Evolutionary conservation across 2,329 filamentous ascomycete species (phyloP), one percentile per base, ranked within the genome.

Genomic region (Amesomyces nigricolor): DNA sequence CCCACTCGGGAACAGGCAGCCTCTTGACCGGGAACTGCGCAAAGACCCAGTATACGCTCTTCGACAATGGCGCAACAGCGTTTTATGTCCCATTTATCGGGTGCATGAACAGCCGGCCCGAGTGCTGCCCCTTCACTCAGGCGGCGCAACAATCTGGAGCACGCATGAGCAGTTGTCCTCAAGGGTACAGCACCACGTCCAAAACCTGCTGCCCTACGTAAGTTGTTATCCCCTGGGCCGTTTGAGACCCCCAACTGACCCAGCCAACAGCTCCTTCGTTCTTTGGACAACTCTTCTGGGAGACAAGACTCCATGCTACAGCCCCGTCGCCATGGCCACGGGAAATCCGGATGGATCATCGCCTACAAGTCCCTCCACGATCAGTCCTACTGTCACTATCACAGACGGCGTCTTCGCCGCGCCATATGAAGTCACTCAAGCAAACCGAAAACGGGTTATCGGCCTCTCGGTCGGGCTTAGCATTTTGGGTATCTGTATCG

Each of bases 141-240:
- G 47, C 59, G 11, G 10, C 30, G 2, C 32, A 59, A 19, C 16
- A 47, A 5, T 47, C 47, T 17, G 55, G 58, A 39, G 56, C 57
- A 3, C 29, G 35, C 9, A 11, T 59, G 40, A 53, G 50, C 2
- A 51, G 17, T 11, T 64, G 62, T 49, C 54, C 62, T 16, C 17
- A 26, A 6, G 59, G 58, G 47, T 64, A 63, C 29, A 58, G 59
- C 29, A 51, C 58, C 1, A 38, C 55, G 3, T 58, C 54, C 26
- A 56, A 57, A 3, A 42, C 49, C 16, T 64, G 62, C 39, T 64
- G 61, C 16, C 62, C 62, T n/a, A 62, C 32, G 62, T 63, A 58
- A 3, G 56, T 42, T 19, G 9, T 38, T 14, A 42, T 4, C 19
- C 9, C 38, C 11, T n/a, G 13, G 19, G 19, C 40, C 10, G n/a